Percentiles rank a stretch among this genome's conserved stretches.
These are phyloP conservation scores for Irpex sp. DNA, from an alignment of 1,284 basidiomycete genomes.

Conservation along the genomic window DNA sequence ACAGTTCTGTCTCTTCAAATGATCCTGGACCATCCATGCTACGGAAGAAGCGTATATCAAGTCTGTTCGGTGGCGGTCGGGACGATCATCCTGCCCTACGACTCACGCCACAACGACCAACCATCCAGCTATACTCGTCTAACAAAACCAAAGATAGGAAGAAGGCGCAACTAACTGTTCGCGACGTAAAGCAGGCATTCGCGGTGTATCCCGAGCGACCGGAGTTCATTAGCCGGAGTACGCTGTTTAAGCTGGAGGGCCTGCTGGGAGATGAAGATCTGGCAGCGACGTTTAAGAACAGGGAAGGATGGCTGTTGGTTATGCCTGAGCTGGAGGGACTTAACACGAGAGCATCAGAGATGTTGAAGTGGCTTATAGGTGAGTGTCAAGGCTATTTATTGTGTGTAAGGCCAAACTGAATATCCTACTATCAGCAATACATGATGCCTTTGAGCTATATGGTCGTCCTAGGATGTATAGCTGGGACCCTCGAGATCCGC, in stretches of 20 bases:
- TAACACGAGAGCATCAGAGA: slow-evolving; percentile 61
- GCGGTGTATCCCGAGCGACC: slow-evolving; percentile 94
- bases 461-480: slow-evolving; percentile 81
- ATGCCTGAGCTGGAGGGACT: slow-evolving; percentile 75
- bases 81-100: slow-evolving; percentile 28
- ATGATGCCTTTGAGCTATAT: slow-evolving; percentile 85
- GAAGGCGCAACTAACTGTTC: slow-evolving; percentile 57
- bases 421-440: slow-evolving; percentile 52
- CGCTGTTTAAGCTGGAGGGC: slow-evolving; percentile 87
- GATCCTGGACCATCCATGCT: slow-evolving; percentile 22
- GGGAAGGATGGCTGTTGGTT: slow-evolving; percentile 81
- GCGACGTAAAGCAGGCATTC: slow-evolving; percentile 66
- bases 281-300: slow-evolving; percentile 52
- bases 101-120: slow-evolving; percentile 35
- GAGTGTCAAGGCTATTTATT: slow-evolving; percentile 15
- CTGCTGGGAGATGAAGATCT: slow-evolving; percentile 74
- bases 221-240: slow-evolving; percentile 84
- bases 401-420: slow-evolving; percentile 17
- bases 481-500: slow-evolving; percentile 81
- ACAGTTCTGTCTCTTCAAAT: slow-evolving; percentile 30
- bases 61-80: slow-evolving; percentile 48
- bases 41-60: slow-evolving; percentile 67
- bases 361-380: slow-evolving; percentile 96
- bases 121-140: slow-evolving; percentile 57
- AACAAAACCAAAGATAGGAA: slow-evolving; percentile 69